Evolutionary conservation across 1,139 yeast genomes (phyloP).

Genomic region (Geotrichum bryndzae): DNA sequence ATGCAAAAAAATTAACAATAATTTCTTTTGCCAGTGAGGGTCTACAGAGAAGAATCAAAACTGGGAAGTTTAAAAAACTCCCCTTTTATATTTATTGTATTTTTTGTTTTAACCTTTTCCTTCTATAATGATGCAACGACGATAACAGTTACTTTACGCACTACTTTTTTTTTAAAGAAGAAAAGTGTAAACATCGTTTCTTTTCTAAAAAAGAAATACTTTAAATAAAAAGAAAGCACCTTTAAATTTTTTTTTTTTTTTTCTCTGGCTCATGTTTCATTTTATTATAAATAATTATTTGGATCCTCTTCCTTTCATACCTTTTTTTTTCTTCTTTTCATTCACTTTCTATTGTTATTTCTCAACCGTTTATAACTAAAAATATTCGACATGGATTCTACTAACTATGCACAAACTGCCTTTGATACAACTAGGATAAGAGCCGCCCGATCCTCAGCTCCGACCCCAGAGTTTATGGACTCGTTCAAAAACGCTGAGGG

Average conservation of each 20-base stretch:
- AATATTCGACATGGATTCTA: not conserved
- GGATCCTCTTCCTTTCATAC: not conserved
- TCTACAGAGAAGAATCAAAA: too few species aligned
- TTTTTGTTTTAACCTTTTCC: not conserved
- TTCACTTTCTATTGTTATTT: not conserved
- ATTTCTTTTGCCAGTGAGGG: not conserved
- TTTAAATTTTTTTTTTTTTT: not conserved
- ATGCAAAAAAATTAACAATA: too few species aligned
- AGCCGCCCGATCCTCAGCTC: constrained; percentile 2
- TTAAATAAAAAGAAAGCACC: not conserved
- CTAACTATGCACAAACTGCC: not conserved
- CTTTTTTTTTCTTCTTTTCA: not conserved
- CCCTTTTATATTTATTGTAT: not conserved
- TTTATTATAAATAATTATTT: not conserved
- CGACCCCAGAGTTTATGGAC: constrained; percentile 16
- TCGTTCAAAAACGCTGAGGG: constrained; percentile 21
- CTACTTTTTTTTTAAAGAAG: not conserved
- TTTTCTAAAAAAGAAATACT: not conserved
- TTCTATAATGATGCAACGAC: not conserved
- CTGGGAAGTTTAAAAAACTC: too few species aligned
- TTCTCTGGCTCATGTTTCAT: not conserved
- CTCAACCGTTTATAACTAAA: not conserved
- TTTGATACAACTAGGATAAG: not conserved
- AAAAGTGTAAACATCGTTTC: not conserved
- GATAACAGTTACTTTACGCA: not conserved